Base-by-base conservation (phyloP, 2,329 filamentous ascomycete genomes). In the Scytalidium sp. region DNA sequence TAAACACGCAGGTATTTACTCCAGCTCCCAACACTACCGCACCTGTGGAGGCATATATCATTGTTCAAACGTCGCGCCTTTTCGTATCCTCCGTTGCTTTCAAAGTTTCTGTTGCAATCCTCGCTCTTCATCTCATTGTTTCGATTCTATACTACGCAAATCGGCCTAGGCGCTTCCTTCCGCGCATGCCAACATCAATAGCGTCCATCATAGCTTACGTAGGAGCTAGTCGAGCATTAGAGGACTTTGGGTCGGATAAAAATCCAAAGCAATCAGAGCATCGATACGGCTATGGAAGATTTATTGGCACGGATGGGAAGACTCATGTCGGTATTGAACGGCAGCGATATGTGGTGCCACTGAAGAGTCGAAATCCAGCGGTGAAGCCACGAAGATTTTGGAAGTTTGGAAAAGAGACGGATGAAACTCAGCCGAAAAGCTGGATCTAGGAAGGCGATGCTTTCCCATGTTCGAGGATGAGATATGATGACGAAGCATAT, bases 261-360 rank as follows among this genome's bases (percentile, higher is more conserved):
- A 15, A 10, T 2, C 39, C 41, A 11, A n/a, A 44, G 22, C 22
- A 43, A 48, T 19, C 27, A 20, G 51, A 57, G 5, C 39, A 45
- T 17, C 63, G 64, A 0, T 76, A 75, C 47, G 75, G 73, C 1
- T 83, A 76, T 55, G 79, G 80, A 0, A 67, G 65, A 0, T 83
- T 71, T 47, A 47, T 78, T 1, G 78, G 76, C 0, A 57, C 55
- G 0, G 78, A 83, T 53, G 73, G 75, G 0, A 65, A 66, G 7
- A 61, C 65, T 0, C 75, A 81, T 49, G 51, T 78, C 0, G 80
- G 80, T 0, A 75, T 83, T 41, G 80, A 84, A 27, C 60, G 69
- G 20, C 67, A 73, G 20, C 72, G 74, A 0, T 71, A 72, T 46
- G 70, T 79, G 0, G 66, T 68, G 3, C 59, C 60, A 0, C 32